These are phyloP conservation scores for Hypholoma fasciculare DNA, from an alignment of 768 basidiomycete species.

Conservation along the genomic window DNA sequence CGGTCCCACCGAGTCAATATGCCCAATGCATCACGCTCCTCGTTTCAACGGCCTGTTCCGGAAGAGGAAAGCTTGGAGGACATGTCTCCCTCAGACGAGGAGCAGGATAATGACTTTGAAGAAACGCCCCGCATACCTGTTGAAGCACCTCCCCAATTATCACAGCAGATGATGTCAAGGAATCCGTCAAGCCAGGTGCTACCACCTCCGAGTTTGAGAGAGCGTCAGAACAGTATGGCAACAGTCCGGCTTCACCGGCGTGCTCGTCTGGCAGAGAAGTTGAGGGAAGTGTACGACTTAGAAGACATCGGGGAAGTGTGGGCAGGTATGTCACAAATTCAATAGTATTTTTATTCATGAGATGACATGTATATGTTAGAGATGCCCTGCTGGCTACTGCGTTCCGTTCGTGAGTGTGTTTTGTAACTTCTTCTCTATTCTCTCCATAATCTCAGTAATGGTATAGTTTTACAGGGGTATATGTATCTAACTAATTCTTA, in stretches of 20 bases:
- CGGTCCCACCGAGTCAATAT: slow-evolving; percentile 52
- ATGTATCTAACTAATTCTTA: slow-evolving; percentile 95
- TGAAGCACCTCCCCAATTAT: slow-evolving; percentile 7
- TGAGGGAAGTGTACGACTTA: slow-evolving; percentile 86
- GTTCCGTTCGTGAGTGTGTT: slow-evolving; percentile 75
- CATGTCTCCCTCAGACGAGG: slow-evolving; percentile 20
- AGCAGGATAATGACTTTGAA: slow-evolving; percentile 55
- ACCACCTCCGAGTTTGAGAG: slow-evolving; percentile 27
- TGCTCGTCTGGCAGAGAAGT: slow-evolving; percentile 78
- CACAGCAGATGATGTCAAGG: neutral
- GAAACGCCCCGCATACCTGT: slow-evolving; percentile 45
- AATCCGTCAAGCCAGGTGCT: slow-evolving; percentile 3
- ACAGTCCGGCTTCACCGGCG: slow-evolving; percentile 72
- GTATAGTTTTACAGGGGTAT: slow-evolving; percentile 89
- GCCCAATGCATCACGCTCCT: slow-evolving; percentile 20
- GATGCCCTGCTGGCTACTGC: slow-evolving; percentile 92
- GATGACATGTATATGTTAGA: slow-evolving; percentile 43
- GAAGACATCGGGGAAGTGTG: slow-evolving; percentile 82
- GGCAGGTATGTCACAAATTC: slow-evolving; percentile 53
- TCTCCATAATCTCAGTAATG: neutral
- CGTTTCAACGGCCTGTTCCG: slow-evolving; percentile 16
- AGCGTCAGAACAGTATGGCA: slow-evolving; percentile 64
- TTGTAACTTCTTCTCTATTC: neutral
- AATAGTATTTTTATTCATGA: neutral
- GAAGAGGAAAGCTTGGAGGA: slow-evolving; percentile 29